Evolutionary conservation across 2,329 filamentous ascomycete genomes (phyloP).

Genomic region (Decorospora gaudefroyi): DNA sequence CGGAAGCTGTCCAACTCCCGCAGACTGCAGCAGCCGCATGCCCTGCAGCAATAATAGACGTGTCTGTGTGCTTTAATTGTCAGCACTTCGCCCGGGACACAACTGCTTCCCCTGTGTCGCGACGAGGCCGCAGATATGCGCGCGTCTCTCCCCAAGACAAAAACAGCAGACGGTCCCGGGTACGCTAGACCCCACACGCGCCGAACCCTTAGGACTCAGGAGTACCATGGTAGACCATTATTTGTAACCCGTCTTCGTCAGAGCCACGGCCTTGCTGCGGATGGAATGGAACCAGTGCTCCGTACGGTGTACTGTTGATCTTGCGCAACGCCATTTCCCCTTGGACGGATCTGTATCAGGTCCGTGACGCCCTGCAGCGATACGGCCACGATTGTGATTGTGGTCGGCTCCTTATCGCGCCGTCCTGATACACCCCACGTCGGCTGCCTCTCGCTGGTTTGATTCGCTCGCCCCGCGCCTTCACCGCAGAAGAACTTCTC

Average conservation of each 20-base stretch:
- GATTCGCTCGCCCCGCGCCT: conserved; percentile 23
- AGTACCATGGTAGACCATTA: too few relatives aligned
- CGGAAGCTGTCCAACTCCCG: conserved; percentile 7
- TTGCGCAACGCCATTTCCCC: conserved; percentile 1
- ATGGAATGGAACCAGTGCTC: neutral
- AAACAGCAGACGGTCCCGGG: neutral
- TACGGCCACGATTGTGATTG: too few relatives aligned
- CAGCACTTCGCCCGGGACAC: too few relatives aligned
- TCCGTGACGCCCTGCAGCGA: conserved; percentile 1
- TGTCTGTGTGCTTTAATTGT: conserved; percentile 3
- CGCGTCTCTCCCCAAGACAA: neutral
- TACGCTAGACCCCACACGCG: conserved; percentile 23
- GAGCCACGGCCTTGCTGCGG: conserved; percentile 7
- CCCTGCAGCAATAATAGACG: conserved; percentile 15
- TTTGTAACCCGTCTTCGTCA: conserved; percentile 30
- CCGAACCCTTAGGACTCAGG: conserved; percentile 9
- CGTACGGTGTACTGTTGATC: conserved; percentile 5
- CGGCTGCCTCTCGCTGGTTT: conserved; percentile 7
- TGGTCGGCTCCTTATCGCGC: conserved; percentile 28
- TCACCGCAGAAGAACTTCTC: conserved; percentile 15
- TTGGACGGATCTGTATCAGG: neutral
- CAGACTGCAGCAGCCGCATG: conserved; percentile 22
- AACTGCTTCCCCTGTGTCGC: too few relatives aligned
- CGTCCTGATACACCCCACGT: conserved; percentile 32
- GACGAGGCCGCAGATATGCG: too few relatives aligned